A percentile compares a stretch with the other conserved stretches of the same genome.
Conservation (phyloP, 768 basidiomycete genomes). For the Suillus decipiens region DNA sequence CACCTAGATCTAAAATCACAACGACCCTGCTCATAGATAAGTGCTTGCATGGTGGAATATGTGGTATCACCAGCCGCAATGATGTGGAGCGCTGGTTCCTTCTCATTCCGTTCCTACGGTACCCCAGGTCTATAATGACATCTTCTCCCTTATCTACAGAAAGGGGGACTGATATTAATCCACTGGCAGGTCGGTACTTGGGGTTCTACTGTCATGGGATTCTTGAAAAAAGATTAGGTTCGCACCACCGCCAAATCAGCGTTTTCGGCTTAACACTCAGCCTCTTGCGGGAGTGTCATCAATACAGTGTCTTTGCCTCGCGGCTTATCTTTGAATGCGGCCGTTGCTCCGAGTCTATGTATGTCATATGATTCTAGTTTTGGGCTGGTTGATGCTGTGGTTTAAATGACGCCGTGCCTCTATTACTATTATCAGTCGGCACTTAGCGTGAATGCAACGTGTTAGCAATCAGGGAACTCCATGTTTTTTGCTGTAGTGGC, state of each 20-base stretch:
- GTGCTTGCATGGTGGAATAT: not conserved
- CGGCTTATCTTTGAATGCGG: not conserved
- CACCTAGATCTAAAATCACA: not conserved
- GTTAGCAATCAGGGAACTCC: not conserved
- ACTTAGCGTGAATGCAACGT: slow-evolving; percentile 1
- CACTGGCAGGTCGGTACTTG: not conserved
- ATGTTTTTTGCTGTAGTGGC: slow-evolving; percentile 1
- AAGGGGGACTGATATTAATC: not conserved
- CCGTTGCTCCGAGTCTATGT: not conserved
- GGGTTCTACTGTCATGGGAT: not conserved
- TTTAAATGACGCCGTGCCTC: not conserved
- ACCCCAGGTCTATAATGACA: not conserved
- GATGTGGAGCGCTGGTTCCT: slow-evolving; percentile 1
- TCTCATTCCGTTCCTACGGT: not conserved
- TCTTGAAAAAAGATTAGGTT: slow-evolving; percentile 6
- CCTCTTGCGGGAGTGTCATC: not conserved
- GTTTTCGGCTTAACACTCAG: no score
- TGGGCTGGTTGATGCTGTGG: slow-evolving; percentile 1
- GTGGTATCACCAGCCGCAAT: not conserved
- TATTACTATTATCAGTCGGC: not conserved
- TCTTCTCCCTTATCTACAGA: not conserved
- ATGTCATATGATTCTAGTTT: not conserved
- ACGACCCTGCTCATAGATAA: not conserved
- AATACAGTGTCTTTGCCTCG: not conserved
- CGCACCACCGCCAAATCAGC: not conserved